Evolutionary conservation across 129 eudicot species (phyloP).

Genomic region (Lactuca saligna): DNA sequence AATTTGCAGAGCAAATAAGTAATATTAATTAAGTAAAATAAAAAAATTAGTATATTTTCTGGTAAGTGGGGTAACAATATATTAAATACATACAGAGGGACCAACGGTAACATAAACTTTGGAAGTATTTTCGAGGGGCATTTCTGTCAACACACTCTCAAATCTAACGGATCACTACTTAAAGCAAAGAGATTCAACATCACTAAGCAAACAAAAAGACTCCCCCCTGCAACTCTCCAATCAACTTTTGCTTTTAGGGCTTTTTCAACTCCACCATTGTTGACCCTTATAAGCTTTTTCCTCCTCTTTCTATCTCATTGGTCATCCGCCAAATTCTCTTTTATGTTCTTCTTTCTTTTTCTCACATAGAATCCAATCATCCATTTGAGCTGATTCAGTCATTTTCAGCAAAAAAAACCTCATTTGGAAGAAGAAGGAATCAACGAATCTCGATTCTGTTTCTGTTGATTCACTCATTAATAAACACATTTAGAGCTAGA

Average conservation of each 20-base stretch:
- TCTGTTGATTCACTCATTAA: constrained; percentile 18
- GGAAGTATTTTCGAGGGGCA: constrained; percentile 83
- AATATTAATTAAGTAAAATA: constrained; percentile 1
- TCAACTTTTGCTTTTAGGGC: constrained; percentile 46
- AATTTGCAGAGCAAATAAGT: neutral
- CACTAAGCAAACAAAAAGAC: constrained; percentile 34
- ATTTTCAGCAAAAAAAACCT: constrained; percentile 16
- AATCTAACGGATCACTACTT: constrained; percentile 63
- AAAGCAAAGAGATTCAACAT: constrained; percentile 28
- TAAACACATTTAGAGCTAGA: constrained; percentile 1
- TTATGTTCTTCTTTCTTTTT: constrained; percentile 9
- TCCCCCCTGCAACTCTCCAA: constrained; percentile 34
- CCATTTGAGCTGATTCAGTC: constrained; percentile 22
- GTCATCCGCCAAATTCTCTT: constrained; percentile 16
- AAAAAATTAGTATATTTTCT: neutral
- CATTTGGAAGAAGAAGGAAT: constrained; percentile 37
- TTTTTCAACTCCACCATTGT: constrained; percentile 34
- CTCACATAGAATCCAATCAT: constrained; percentile 7
- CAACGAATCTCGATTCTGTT: constrained; percentile 18
- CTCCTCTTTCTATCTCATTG: constrained; percentile 32
- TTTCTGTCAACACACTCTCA: constrained; percentile 40
- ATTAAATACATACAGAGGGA: constrained; percentile 35
- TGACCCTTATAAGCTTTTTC: constrained; percentile 36
- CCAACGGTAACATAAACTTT: constrained; percentile 88
- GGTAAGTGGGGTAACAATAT: constrained; percentile 12